Conservation (phyloP, 108 stramenopile species). For the Cyclostephanos invisitatus region DNA sequence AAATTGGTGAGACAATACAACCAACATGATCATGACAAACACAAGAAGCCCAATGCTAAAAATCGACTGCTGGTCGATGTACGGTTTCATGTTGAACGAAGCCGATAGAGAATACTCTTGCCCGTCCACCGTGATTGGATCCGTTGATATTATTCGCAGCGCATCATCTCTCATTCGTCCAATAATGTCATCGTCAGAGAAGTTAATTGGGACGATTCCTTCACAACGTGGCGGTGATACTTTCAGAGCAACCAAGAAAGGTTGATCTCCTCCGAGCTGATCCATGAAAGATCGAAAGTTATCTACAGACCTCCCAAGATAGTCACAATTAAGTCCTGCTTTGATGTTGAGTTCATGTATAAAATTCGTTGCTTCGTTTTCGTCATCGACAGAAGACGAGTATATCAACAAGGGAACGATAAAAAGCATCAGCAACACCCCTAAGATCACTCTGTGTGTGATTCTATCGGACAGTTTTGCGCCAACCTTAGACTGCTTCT, state of each 20-base stretch:
- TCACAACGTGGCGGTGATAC: conserved; percentile 45
- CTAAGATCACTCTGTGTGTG: conserved; percentile 66
- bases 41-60: conserved; percentile 53
- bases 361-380: conserved; percentile 34
- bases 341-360: conserved; percentile 38
- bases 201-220: conserved; percentile 18
- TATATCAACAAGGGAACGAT: conserved; percentile 60
- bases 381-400: conserved; percentile 42
- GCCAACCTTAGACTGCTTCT: conserved; percentile 68
- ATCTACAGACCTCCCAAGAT: conserved; percentile 26
- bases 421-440: conserved; percentile 64
- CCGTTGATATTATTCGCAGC: conserved; percentile 31
- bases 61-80: conserved; percentile 38
- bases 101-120: conserved; percentile 43
- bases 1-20: conserved; percentile 54
- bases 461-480: conserved; percentile 74
- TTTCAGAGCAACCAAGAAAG: conserved; percentile 42
- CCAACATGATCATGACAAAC: conserved; percentile 69
- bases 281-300: conserved; percentile 50
- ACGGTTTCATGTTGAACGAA: conserved; percentile 47
- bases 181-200: conserved; percentile 18
- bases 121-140: conserved; percentile 28
- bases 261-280: conserved; percentile 29
- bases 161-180: conserved; percentile 16
- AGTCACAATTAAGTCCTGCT: conserved; percentile 40